Base-by-base conservation (phyloP, 1,139 yeast species). In the Candida smagusa region DNA sequence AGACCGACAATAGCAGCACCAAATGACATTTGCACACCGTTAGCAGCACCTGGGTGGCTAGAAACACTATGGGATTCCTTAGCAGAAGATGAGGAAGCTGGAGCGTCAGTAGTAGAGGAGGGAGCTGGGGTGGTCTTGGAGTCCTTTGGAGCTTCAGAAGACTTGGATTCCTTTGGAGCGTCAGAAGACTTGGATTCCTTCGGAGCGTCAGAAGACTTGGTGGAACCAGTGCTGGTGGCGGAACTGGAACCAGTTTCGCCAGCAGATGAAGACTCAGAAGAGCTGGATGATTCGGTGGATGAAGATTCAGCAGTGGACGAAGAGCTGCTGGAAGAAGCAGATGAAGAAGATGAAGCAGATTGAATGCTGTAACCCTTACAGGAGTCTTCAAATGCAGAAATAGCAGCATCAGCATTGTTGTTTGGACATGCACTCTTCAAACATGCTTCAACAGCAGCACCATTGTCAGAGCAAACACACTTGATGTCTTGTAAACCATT, bases 351-450 rank as follows among this genome's bases (percentile, higher is more conserved):
- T 13, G 45, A 34, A 26, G 33, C 30, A 13, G 39, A 39, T 16
- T 49, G 50, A 35, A 43, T 47, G 36, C 50, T 47, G 50, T 58
- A 66, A 42, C 68, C 74, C 26, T 61, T 47, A 63, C 90, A 84
- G 16, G 79, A 56, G 45, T 61, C 48, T 59, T 75, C 58, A 61
- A 85, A 84, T 22, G 82, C 73, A 32, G 67, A 45, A 50, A 65
- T 64, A 42, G 95, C 95, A 40, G 72, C 61, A 38, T 64, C 77
- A 31, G 81, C 68, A 38, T 69, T 64, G 46, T 73, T 82, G 48
- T 67, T 59, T 46, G 94, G 92, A 69, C 96, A 87, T 44, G 68
- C 72, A 41, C 67, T 56, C 40, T 73, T 63, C 63, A 87, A 71
- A 68, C 95, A 86, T 38, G 63, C 47, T 56, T 79, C 64, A 50